Percentiles rank a stretch among this genome's conserved stretches.
phyloP scores from a whole-genome alignment of 371 early-diverging fungal species.

The Fennellomyces sp. region DNA sequence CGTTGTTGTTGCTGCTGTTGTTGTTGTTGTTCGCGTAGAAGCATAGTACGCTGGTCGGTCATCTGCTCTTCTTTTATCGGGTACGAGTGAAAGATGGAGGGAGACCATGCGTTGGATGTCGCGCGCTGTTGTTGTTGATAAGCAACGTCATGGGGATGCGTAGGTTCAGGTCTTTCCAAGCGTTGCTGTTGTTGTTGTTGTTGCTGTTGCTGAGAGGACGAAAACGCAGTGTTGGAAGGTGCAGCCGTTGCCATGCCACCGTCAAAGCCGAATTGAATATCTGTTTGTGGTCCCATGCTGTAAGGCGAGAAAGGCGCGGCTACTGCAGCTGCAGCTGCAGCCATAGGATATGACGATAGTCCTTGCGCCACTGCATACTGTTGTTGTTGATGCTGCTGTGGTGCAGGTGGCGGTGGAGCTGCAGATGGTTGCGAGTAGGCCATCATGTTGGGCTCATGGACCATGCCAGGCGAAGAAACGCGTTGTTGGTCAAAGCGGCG shows the following conservation, averaged over 20 bases:
- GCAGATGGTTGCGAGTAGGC: constrained; percentile 11
- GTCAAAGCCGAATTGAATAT: constrained; percentile 14
- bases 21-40: constrained; percentile 10
- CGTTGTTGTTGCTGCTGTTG: constrained; percentile 4
- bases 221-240: background rate
- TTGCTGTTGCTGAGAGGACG: background rate
- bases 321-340: constrained; percentile 1
- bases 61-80: constrained; percentile 14
- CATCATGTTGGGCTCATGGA: background rate
- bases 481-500: constrained; percentile 11
- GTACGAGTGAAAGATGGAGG: constrained; percentile 1
- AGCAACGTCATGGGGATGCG: constrained; percentile 10
- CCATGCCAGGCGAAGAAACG: constrained; percentile 15
- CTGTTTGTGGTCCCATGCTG: constrained; percentile 5
- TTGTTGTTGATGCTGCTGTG: constrained; percentile 15
- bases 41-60: constrained; percentile 8
- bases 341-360: constrained; percentile 7
- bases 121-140: constrained; percentile 3
- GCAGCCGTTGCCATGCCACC: constrained; percentile 6
- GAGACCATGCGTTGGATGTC: background rate
- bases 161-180: constrained; percentile 13
- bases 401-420: constrained; percentile 4
- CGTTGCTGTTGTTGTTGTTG: constrained; percentile 6
- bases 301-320: constrained; percentile 12
- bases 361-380: constrained; percentile 7